Evolutionary conservation across 2,329 filamentous ascomycete species (phyloP), one percentile per base, ranked within the genome.

Genomic region (Cadophora gregata): DNA sequence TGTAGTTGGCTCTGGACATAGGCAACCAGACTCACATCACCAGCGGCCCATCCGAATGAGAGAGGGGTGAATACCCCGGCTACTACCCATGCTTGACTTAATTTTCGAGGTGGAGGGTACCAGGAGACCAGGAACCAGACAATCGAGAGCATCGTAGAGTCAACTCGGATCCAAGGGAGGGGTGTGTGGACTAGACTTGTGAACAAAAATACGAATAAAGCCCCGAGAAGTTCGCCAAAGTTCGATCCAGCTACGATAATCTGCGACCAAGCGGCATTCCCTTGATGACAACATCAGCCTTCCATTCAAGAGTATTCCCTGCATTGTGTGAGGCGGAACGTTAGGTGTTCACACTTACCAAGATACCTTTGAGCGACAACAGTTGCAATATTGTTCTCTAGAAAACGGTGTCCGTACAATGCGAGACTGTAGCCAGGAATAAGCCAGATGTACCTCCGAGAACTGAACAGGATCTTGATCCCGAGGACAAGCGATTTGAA

Each of bases 1-100:
- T 61, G 38, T 16, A 61, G 45, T 29, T 61, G 59, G 16, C 59
- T 50, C 31, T 61, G 59, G 3, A 61, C 21, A 51, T 61, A 61
- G 1, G 59, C 59, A 21, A 61, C 42, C 8, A 61, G 45, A 50
- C 59, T 61, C 9, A 61, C 59, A 50, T 61, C 59, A 16, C 59
- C 59, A 24, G 59, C 59, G 25, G 59, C 59, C 29, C 29, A 61
- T 25, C 59, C 59, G 8, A 61, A 61, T 9, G 59, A 50, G 25
- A 61, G 29, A 5, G 59, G 59, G 6, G 42, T 19, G 21, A 61
- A 50, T 25, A 29, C 19, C 6, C 38, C 59, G 7, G 45, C 38
- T 24, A 50, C 45, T 10, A 61, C 7, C 42, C 25, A 61, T 16
- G 59, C 59, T 24, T 48, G 38, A 25, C 36, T 36, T 27, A 61